Conservation (phyloP, 306 rosid species). For the Oxytropis ochrocephala region DNA sequence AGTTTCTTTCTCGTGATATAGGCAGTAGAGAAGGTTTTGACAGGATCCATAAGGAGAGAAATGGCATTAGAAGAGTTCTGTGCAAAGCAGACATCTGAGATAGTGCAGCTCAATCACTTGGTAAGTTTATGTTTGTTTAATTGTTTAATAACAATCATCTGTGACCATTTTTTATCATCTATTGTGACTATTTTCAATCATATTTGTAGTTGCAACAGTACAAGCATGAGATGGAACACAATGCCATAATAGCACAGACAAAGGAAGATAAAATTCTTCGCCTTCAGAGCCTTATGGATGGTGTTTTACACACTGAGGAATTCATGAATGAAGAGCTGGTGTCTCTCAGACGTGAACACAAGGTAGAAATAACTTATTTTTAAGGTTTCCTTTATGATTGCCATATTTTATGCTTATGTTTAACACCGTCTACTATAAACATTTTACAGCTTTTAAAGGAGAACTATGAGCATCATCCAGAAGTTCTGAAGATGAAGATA, state of each 20-base stretch:
- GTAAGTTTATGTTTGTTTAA: constrained; percentile 35
- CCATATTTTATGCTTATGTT: constrained; percentile 20
- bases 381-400: neutral
- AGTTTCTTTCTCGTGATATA: constrained; percentile 21
- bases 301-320: constrained; percentile 70
- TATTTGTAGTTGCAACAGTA: constrained; percentile 72
- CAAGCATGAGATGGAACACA: constrained; percentile 81
- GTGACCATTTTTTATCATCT: neutral
- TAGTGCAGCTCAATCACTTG: constrained; percentile 73
- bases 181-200: constrained; percentile 24
- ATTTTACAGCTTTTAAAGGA: constrained; percentile 68
- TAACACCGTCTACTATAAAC: constrained; percentile 17
- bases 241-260: constrained; percentile 61
- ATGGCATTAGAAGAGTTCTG: constrained; percentile 82
- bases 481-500: constrained; percentile 58
- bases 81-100: constrained; percentile 69
- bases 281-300: constrained; percentile 78
- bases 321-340: constrained; percentile 72
- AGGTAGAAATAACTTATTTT: constrained; percentile 41
- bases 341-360: constrained; percentile 51
- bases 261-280: constrained; percentile 78
- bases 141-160: neutral
- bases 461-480: constrained; percentile 78
- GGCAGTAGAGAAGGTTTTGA: constrained; percentile 90
- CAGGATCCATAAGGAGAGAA: constrained; percentile 90